Base-by-base conservation (phyloP, 2,329 filamentous ascomycete genomes). In the Hymenoscyphus albidus region DNA sequence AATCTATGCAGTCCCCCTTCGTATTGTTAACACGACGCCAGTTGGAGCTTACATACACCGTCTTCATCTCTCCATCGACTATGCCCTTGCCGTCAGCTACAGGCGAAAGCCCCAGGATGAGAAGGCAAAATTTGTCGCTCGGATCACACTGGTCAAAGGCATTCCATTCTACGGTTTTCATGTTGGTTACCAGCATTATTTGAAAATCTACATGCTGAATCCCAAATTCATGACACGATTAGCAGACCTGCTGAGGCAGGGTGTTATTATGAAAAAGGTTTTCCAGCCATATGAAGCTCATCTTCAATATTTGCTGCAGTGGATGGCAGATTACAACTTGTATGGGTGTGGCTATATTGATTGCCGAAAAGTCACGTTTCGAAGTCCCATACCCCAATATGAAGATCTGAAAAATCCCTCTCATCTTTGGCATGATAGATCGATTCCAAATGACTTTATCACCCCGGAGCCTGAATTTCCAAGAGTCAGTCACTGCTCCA, bases 251-350 rank as follows among this genome's bases (percentile, higher is more conserved):
- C 81, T 99, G 54, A 88, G 91, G 18, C 93, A 97, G 76, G 95
- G 95, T 7, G 89, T 89, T 38, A 88, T 99, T 55, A 85, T 98
- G 85, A 91, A 91, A 74, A 85, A 85, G 65, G 83, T 85, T 31
- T 89, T 99, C 55, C 94, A 98, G 74, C 94, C 95, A 0, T 96
- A 95, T 74, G 95, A 99, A 78, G 93, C 91, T 18, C 96, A 99
- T 75, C 77, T 98, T 67, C 92, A 97, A 74, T 98, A 93, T 75
- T 79, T 97, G 9, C 82, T 95, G 10, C 96, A 99, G 77, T 99
- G 96, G 85, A 98, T 99, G 95, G 90, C 89, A 69, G 96, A 99
- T 76, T 99, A 96, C 80, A 99, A 97, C 74, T 81, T 99, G 70
- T 98, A 96, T 76, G 96, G 96, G 6, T 99, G 95, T 74, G 89